These are phyloP conservation scores for Diplotaxis tenuifolia DNA, from an alignment of 345 rosid species.

Conservation along the genomic window DNA sequence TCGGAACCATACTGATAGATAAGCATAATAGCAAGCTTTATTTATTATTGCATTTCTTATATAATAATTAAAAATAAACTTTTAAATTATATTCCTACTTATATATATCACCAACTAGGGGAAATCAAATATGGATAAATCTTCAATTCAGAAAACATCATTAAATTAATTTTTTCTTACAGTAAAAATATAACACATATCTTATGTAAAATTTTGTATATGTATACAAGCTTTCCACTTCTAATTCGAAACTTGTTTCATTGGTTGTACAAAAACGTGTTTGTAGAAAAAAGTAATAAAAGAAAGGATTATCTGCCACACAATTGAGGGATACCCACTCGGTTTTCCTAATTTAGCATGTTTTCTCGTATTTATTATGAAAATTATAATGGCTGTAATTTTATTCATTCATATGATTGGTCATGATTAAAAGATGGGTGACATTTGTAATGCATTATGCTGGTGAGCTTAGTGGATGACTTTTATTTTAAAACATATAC, in stretches of 20 bases:
- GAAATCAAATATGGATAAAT: too few relatives aligned
- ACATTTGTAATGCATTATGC: constrained; percentile 22
- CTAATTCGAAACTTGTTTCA: too few relatives aligned
- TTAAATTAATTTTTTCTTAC: too few relatives aligned
- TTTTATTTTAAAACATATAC: not conserved
- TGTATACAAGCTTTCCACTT: too few relatives aligned
- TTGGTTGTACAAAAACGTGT: too few relatives aligned
- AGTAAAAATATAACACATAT: too few relatives aligned
- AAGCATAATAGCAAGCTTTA: not conserved
- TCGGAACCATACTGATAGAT: not conserved
- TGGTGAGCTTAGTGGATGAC: constrained; percentile 15
- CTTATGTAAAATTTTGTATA: too few relatives aligned
- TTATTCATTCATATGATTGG: constrained; percentile 5
- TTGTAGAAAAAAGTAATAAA: too few relatives aligned
- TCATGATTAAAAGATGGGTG: not conserved
- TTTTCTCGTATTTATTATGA: not conserved
- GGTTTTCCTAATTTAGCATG: not conserved
- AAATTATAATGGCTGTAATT: not conserved
- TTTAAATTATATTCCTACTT: too few relatives aligned
- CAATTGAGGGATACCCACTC: not conserved
- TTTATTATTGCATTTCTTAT: not conserved
- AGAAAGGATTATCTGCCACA: not conserved
- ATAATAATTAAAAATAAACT: not conserved
- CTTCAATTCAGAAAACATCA: too few relatives aligned
- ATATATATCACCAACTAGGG: too few relatives aligned